These are phyloP conservation scores for Ilex aquifolium DNA, from an alignment of 257 asterid species.

Conservation along the genomic window DNA sequence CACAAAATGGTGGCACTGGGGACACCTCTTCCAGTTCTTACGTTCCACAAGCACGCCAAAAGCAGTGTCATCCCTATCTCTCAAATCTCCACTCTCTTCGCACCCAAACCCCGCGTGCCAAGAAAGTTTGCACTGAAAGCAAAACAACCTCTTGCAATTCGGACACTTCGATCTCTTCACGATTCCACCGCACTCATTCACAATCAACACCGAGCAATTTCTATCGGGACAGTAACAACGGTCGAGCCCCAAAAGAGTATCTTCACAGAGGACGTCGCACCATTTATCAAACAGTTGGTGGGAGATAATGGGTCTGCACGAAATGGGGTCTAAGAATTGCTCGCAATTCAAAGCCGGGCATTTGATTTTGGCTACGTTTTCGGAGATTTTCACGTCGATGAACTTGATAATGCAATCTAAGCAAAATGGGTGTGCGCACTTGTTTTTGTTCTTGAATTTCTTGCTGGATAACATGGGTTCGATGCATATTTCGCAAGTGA, in stretches of 20 bases:
- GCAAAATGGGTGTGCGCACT: conserved; percentile 60
- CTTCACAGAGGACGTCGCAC: conserved; percentile 64
- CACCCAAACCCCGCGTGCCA: conserved; percentile 26
- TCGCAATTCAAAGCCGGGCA: conserved; percentile 60
- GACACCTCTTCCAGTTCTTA: too few relatives aligned
- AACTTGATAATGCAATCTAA: conserved; percentile 55
- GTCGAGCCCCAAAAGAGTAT: conserved; percentile 27
- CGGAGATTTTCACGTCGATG: conserved; percentile 53
- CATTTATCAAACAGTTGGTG: conserved; percentile 47
- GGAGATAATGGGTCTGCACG: conserved; percentile 33
- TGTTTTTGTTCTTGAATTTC: conserved; percentile 15
- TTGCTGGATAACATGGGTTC: conserved; percentile 30
- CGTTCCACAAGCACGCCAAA: too few relatives aligned
- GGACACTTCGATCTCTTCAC: conserved; percentile 51
- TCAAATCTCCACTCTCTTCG: background rate
- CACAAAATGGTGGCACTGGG: too few relatives aligned
- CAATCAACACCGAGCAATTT: conserved; percentile 44
- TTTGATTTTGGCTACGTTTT: conserved; percentile 34
- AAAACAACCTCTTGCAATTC: conserved; percentile 41
- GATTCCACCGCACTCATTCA: conserved; percentile 66
- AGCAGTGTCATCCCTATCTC: too few relatives aligned
- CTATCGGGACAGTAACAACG: conserved; percentile 53
- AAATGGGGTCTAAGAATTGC: conserved; percentile 45
- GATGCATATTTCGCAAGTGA: conserved; percentile 66
- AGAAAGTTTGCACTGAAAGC: conserved; percentile 33